Evolutionary conservation across 148 eudicot species (phyloP).

Genomic region (Camellia lanceoleosa): DNA sequence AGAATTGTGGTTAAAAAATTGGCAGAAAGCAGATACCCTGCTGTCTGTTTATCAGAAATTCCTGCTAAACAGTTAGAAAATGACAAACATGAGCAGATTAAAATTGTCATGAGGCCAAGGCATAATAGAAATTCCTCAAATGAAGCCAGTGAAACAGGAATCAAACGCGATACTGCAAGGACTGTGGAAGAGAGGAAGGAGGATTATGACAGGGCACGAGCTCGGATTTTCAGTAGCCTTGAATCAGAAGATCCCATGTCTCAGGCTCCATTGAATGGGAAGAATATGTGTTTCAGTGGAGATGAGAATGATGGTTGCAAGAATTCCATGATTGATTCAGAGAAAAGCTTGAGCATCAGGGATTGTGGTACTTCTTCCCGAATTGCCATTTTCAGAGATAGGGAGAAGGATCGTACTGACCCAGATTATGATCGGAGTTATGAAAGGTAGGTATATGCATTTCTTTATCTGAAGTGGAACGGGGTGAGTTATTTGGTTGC

Average conservation of each 20-base stretch:
- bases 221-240: constrained; percentile 76
- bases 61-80: constrained; percentile 64
- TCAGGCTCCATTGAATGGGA: constrained; percentile 36
- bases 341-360: constrained; percentile 34
- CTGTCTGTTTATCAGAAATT: constrained; percentile 71
- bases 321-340: constrained; percentile 39
- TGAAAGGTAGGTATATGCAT: constrained; percentile 46
- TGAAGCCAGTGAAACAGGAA: constrained; percentile 44
- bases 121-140: constrained; percentile 46
- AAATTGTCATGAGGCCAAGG: constrained; percentile 70
- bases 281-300: constrained; percentile 32
- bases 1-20: constrained; percentile 67
- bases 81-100: constrained; percentile 50
- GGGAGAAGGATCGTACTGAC: constrained; percentile 84
- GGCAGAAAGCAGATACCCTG: constrained; percentile 62
- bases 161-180: constrained; percentile 43
- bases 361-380: constrained; percentile 60
- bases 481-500: neutral
- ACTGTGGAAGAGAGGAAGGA: constrained; percentile 90
- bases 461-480: constrained; percentile 5
- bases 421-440: constrained; percentile 97
- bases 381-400: constrained; percentile 82
- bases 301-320: constrained; percentile 53
- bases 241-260: constrained; percentile 41
- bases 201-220: constrained; percentile 90